Evolutionary conservation across 1,139 yeast species (phyloP), one percentile per base, ranked within the genome.

Genomic region (Williopsis jadinii): DNA sequence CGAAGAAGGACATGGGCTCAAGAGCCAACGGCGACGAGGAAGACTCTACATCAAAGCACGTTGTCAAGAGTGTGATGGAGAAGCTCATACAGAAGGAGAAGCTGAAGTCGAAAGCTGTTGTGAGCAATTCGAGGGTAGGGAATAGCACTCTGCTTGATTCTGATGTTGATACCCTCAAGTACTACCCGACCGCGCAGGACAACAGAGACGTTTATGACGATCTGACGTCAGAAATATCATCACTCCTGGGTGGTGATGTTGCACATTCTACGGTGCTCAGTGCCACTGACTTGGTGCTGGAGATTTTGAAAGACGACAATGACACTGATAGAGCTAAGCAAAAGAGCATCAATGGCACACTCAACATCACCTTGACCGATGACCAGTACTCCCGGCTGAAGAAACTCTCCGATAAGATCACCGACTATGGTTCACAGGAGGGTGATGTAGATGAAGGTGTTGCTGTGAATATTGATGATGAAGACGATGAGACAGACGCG

Each of bases 1-100:
- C 77, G 3, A 64, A 74, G 40, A 67, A 68, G 34, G 95, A 86
- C 43, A 77, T 87, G 83, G 96, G 97, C 0, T 56, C 75, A 4
- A 60, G 75, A 34, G 71, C 65, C 4, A 36, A 28, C 5, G 32
- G 35, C 10, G 42, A 38, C 5, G 52, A 41, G 8, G 46, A 41
- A 38, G 52, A 41, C 37, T 56, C 51, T 30, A 46, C 46, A 9
- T 13, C 32, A n/a, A 28, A 14, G 14, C 15, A 11, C 26, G 45
- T 48, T 38, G 58, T 56, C 3, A 51, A 51, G 41, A 52, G 48
- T 41, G 53, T 57, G 12, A 41, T 54, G 2, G 53, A 51, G 11
- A 44, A 33, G 37, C 39, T 48, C 32, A 52, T 42, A 26, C 35
- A 42, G 33, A 41, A 41, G 38, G 47, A 46, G 40, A 36, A 35